phyloP scores from a whole-genome alignment of 2,329 filamentous ascomycete genomes.

The Karstenula rhodostoma region DNA sequence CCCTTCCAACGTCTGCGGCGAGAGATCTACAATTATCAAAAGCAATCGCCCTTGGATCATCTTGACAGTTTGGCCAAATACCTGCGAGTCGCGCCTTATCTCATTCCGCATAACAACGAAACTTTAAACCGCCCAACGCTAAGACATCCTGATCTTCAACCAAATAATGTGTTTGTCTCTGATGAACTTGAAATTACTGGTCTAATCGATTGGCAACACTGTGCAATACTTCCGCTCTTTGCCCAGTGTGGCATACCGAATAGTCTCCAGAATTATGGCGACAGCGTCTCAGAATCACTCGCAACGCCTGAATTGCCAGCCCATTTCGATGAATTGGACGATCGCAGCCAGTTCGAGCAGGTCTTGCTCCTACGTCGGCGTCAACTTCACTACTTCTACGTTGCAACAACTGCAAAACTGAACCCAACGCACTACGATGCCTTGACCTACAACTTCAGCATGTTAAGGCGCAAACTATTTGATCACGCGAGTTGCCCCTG shows the following conservation, averaged over 20 bases:
- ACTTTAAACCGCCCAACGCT: conserved; percentile 32
- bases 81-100: conserved; percentile 30
- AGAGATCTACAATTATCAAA: conserved; percentile 43
- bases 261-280: conserved; percentile 53
- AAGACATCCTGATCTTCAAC: conserved; percentile 47
- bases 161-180: conserved; percentile 36
- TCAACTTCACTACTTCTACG: conserved; percentile 43
- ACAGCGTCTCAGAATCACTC: conserved; percentile 34
- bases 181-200: conserved; percentile 45
- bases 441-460: conserved; percentile 29
- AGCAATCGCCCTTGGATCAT: conserved; percentile 36
- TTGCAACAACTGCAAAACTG: conserved; percentile 31
- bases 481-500: conserved; percentile 35
- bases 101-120: conserved; percentile 27
- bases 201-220: conserved; percentile 54
- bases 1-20: conserved; percentile 42
- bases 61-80: conserved; percentile 41
- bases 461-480: conserved; percentile 34
- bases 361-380: conserved; percentile 37
- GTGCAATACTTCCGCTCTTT: conserved; percentile 47
- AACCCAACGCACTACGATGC: conserved; percentile 39
- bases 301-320: conserved; percentile 31
- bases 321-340: conserved; percentile 31
- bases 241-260: conserved; percentile 50
- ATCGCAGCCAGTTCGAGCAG: conserved; percentile 32